Conservation (phyloP, 1,284 basidiomycete species). For the Puccinia novopanici region DNA sequence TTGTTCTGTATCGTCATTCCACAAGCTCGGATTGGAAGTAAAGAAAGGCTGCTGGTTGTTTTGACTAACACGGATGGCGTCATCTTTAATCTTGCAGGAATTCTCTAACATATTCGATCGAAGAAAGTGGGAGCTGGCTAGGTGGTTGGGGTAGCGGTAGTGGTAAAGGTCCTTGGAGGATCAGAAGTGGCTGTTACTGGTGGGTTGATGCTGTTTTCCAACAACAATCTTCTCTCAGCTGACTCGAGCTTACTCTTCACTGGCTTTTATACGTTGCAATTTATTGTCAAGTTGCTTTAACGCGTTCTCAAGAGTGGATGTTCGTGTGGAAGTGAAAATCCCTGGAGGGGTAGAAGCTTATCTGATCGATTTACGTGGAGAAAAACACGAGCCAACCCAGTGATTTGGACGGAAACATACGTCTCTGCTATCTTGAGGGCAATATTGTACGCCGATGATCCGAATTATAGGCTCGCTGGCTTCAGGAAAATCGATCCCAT, state of each 20-base stretch:
- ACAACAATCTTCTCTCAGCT: constrained; percentile 54
- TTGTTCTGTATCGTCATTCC: not conserved
- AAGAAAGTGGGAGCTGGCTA: constrained; percentile 90
- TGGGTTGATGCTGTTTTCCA: constrained; percentile 60
- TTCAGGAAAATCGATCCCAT: constrained; percentile 96
- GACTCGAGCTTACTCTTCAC: not conserved
- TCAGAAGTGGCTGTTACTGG: constrained; percentile 92
- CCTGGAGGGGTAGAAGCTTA: constrained; percentile 95
- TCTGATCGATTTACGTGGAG: constrained; percentile 88
- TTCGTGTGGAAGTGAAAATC: constrained; percentile 96
- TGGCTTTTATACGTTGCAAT: not conserved
- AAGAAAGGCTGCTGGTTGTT: not conserved
- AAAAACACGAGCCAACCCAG: constrained; percentile 87
- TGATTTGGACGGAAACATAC: constrained; percentile 96
- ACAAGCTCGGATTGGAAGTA: not conserved
- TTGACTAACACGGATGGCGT: not conserved
- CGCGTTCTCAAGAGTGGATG: constrained; percentile 93
- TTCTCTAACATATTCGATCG: constrained; percentile 90
- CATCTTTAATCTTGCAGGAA: constrained; percentile 62
- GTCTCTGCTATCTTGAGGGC: constrained; percentile 87
- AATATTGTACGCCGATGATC: constrained; percentile 93
- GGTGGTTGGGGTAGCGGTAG: constrained; percentile 67
- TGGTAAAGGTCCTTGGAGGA: constrained; percentile 72
- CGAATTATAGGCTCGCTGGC: constrained; percentile 84
- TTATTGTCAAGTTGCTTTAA: constrained; percentile 81